Conservation (phyloP, 1,284 basidiomycete species). For the Ceratobasidium papillatum region DNA sequence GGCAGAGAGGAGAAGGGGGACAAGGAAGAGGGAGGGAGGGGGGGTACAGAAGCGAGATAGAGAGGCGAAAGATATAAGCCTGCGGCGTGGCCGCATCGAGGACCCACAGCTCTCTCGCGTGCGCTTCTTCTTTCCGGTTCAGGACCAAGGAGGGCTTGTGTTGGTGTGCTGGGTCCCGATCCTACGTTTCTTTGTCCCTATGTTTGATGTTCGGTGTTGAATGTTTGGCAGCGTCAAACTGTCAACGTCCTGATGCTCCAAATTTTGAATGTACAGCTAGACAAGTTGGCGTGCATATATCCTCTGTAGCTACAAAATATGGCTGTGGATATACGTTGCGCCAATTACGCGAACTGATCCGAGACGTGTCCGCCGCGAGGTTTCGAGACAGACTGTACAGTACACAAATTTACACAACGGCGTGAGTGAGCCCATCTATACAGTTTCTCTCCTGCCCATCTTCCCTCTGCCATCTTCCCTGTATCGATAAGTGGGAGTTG, state of each 20-base stretch:
- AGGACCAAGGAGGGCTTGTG: neutral
- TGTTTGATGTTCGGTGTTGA: neutral
- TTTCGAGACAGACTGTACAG: slow-evolving; percentile 1
- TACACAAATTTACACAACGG: neutral
- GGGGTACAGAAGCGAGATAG: neutral
- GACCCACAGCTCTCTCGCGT: neutral
- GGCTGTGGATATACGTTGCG: neutral
- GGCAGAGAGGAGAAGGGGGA: neutral
- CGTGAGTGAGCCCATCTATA: neutral
- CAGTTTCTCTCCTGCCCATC: too few relatives aligned
- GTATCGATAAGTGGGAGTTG: neutral
- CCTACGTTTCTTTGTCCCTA: neutral
- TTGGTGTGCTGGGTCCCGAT: neutral
- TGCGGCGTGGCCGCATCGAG: slow-evolving; percentile 15
- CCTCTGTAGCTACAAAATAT: neutral
- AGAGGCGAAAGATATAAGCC: neutral
- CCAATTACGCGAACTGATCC: slow-evolving; percentile 20
- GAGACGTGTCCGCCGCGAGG: slow-evolving; percentile 16
- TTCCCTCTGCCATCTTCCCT: too few relatives aligned
- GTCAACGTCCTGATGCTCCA: neutral
- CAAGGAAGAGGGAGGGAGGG: neutral
- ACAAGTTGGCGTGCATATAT: neutral
- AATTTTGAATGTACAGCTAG: neutral
- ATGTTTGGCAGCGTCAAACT: neutral
- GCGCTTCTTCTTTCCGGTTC: neutral